Base-by-base conservation (phyloP, 208 protist species). In the Trypanosoma lewisi region DNA sequence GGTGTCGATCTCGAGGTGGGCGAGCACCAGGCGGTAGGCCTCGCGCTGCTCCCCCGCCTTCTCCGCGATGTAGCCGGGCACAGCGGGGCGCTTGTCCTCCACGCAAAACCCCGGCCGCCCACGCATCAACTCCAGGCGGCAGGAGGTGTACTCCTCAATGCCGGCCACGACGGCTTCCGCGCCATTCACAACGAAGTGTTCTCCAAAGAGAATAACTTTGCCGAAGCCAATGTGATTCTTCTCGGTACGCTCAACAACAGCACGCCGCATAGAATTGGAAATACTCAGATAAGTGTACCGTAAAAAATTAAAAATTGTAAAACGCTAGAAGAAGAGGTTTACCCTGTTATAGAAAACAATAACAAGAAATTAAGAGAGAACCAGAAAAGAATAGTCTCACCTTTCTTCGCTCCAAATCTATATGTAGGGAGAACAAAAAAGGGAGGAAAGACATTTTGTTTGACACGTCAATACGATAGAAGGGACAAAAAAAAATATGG, bases 151-250 rank as follows among this genome's bases (percentile, higher is more conserved):
- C 75, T 91, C 85, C 34, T 66, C 73, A 53, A 94, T 79, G 39
- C 83, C 85, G 7, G 85, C 84, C 17, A 94, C 90, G 44, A 97
- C 62, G 4, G 89, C 87, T 14, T 85, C 77, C 12, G 77, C 75
- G 25, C 87, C 89, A 65, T 97, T 77, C 17, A 97, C 93, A 21
- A 97, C 93, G 47, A 95, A 85, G 70, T 97, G 93, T 72, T 97
- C 93, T 11, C 93, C 93, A 45, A 97, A 97, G 2, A 97, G 73
- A 61, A 97, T 96, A 11, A 96, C 75, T 67, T 97, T 97, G 31
- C 93, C 91, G 66, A 80, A 94, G 25, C 85, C 88, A 27, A 80
- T 77, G 70, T 89, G 73, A 54, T 80, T 72, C 16, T 63, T 45
- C 27, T 69, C 74, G 4, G 77, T 89, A 42, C 65, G 56, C 17